Conservation (phyloP, 1,139 yeast genomes). For the Sugiyamaella novakii region DNA sequence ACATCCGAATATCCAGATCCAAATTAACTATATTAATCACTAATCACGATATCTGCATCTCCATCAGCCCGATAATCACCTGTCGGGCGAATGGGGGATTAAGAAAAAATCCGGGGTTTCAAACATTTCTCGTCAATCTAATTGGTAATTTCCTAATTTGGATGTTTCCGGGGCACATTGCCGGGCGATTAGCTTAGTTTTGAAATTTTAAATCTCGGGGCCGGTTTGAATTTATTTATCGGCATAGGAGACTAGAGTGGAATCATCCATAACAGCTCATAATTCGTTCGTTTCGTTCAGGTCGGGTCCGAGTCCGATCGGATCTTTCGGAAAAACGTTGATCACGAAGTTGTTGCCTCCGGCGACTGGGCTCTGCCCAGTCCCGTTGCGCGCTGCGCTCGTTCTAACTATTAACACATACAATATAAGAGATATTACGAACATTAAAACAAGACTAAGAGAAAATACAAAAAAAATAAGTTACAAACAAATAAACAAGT, state of each 20-base stretch:
- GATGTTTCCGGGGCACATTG: neutral
- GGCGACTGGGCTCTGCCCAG: no score
- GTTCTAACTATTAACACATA: constrained; percentile 1
- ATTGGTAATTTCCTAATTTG: neutral
- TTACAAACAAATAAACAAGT: neutral
- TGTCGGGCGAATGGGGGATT: neutral
- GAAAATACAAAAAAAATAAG: neutral
- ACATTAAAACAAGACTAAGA: neutral
- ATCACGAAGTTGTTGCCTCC: no score
- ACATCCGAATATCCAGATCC: no score
- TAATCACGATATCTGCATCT: neutral
- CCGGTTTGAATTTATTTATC: no score
- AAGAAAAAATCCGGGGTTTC: neutral
- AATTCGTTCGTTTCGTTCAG: no score
- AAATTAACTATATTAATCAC: no score
- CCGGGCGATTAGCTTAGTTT: neutral
- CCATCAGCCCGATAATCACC: neutral
- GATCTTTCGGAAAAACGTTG: no score
- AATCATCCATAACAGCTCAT: no score
- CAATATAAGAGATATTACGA: neutral
- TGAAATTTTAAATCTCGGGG: neutral
- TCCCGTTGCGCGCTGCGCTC: no score
- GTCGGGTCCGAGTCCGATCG: no score
- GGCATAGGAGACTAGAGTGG: no score
- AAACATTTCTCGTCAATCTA: neutral